Conservation (phyloP, 257 asterid genomes). For the Lithospermum erythrorhizon region DNA sequence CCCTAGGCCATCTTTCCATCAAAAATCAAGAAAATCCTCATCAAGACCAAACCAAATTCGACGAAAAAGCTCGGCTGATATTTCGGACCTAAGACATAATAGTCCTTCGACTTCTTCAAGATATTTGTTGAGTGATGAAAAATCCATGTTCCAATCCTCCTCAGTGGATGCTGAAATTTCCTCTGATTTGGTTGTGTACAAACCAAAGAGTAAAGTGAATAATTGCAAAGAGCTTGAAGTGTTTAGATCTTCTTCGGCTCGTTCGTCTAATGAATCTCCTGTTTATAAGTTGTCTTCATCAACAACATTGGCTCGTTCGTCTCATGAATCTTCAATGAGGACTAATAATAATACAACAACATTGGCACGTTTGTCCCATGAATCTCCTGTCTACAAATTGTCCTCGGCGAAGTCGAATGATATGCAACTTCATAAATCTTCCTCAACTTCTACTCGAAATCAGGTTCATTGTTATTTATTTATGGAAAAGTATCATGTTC, state of each 20-base stretch:
- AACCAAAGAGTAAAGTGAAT: constrained; percentile 5
- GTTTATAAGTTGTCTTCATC: constrained; percentile 20
- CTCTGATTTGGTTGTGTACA: constrained; percentile 16
- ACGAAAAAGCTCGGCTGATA: constrained; percentile 61
- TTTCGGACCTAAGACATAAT: constrained; percentile 20
- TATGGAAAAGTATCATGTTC: no score
- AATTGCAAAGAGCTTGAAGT: constrained; percentile 11
- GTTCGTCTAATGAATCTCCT: constrained; percentile 25
- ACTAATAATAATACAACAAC: neutral
- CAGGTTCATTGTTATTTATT: no score
- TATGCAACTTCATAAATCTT: neutral
- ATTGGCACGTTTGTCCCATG: constrained; percentile 22
- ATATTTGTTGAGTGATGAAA: constrained; percentile 29
- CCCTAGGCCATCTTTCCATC: constrained; percentile 25
- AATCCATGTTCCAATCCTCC: constrained; percentile 20
- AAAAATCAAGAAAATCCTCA: neutral
- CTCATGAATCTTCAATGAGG: neutral
- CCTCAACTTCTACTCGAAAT: neutral
- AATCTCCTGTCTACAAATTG: neutral
- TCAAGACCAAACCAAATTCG: constrained; percentile 12
- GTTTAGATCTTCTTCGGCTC: constrained; percentile 37
- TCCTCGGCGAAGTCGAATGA: neutral
- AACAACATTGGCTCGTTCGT: neutral
- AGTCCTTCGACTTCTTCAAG: constrained; percentile 20
- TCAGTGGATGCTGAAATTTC: neutral